Evolutionary conservation across 176 grass and related monocot genomes (phyloP).

Genomic region (Zoysia japonica): DNA sequence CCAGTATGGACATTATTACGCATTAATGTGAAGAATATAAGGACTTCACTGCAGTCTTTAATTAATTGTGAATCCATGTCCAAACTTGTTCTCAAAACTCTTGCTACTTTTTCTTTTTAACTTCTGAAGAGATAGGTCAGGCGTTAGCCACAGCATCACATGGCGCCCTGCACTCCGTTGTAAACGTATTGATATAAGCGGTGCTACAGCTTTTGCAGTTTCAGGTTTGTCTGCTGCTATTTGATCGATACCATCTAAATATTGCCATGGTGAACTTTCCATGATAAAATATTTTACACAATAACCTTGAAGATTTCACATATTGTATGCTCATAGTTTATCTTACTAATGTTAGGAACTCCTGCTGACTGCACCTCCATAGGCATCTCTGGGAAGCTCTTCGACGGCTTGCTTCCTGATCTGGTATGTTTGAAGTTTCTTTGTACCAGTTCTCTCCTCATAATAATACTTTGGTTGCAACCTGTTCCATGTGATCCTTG

Average conservation of each 20-base stretch:
- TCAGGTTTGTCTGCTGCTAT: conserved; percentile 54
- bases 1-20: neutral
- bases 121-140: conserved; percentile 74
- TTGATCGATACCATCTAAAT: conserved; percentile 21
- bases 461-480: neutral
- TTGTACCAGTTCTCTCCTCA: neutral
- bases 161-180: conserved; percentile 65
- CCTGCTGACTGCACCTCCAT: conserved; percentile 90
- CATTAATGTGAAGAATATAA: neutral
- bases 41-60: neutral
- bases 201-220: conserved; percentile 86
- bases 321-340: conserved; percentile 18
- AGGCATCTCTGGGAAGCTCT: conserved; percentile 94
- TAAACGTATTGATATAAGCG: conserved; percentile 67
- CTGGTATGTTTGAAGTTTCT: conserved; percentile 55
- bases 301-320: neutral
- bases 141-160: conserved; percentile 82
- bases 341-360: conserved; percentile 56
- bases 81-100: neutral
- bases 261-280: neutral
- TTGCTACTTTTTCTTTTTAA: neutral
- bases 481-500: conserved; percentile 34
- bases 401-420: conserved; percentile 83
- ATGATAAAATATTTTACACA: neutral
- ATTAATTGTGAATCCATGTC: neutral